Evolutionary conservation across 306 rosid genomes (phyloP), one percentile per base, ranked within the genome.

Genomic region (Medicago ruthenica): DNA sequence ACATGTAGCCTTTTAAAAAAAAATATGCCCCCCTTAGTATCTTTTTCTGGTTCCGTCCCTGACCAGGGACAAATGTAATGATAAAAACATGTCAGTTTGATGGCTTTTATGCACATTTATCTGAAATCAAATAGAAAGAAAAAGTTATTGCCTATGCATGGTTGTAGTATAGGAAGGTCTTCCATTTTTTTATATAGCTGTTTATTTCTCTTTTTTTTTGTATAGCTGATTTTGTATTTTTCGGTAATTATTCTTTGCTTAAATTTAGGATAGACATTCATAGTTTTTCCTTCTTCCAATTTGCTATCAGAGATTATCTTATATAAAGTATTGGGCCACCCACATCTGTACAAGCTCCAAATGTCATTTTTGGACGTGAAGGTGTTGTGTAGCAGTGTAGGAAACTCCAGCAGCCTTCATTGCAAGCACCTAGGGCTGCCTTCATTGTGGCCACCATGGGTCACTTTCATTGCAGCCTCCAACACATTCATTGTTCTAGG

Each of bases 81-180:
- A 15, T 45, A 55, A 55, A 55, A 55, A 20, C 62, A 55, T 10
- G 62, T 55, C n/a, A 11, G 62, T 55, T 55, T 55, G 62, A 55
- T 55, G 34, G 34, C 34, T 0, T 20, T 55, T 55, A 9, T 55
- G 62, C 8, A 55, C 34, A 20, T 55, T 20, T 22, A 55, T 21
- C 62, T 47, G 9, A n/a, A 11, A 55, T 55, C 62, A 55, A 55
- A 55, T 20, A 18, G 31, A 55, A 55, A 20, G 34, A 55, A 55
- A 55, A 55, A 20, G 15, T 9, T 22, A 4, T 22, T 10, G 34
- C 15, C 15, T 55, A 27, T 55, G 31, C 34, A 20, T 55, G 34
- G 34, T 55, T 55, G 15, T 20, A 55, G 21, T 55, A 22, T 20
- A 55, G 62, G 27, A 4, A 55, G 21, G 62, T 21, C 62, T 55